A percentile compares a stretch with the other conserved stretches of the same genome.
phyloP scores from a whole-genome alignment of 1,284 basidiomycete genomes.

The Omphalotus olearius region DNA sequence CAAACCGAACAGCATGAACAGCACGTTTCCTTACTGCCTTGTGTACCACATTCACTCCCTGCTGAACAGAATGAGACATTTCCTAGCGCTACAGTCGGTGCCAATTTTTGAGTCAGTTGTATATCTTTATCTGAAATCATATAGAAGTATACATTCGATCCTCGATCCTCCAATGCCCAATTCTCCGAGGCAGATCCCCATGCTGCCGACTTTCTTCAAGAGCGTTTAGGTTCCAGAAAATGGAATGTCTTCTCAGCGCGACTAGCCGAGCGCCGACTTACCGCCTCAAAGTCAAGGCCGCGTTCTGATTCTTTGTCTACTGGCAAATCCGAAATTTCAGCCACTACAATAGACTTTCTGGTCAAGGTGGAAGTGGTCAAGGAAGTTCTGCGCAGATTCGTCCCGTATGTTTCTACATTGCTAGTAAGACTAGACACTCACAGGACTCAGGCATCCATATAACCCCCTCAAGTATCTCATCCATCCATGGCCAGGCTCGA shows the following conservation, averaged over 20 bases:
- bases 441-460: slow-evolving; percentile 38
- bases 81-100: no score
- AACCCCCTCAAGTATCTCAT: slow-evolving; percentile 45
- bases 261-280: slow-evolving; percentile 41
- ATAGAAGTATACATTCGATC: no score
- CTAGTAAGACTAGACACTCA: no score
- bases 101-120: no score
- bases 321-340: no score
- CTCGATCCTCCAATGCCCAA: neutral
- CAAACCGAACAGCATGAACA: no score
- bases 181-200: slow-evolving; percentile 29
- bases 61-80: no score
- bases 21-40: no score
- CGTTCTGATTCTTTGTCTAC: slow-evolving; percentile 12
- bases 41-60: no score
- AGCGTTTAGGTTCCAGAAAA: slow-evolving; percentile 38
- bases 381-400: slow-evolving; percentile 40
- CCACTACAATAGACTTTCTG: slow-evolving; percentile 39
- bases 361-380: slow-evolving; percentile 50
- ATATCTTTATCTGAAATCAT: no score
- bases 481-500: slow-evolving; percentile 22
- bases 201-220: slow-evolving; percentile 40
- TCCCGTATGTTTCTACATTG: slow-evolving; percentile 34
- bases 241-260: slow-evolving; percentile 45
- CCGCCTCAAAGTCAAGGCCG: slow-evolving; percentile 32